Evolutionary conservation across 192 early-diverging fungal genomes (phyloP).

Genomic region (Entophlyctis helioformis): DNA sequence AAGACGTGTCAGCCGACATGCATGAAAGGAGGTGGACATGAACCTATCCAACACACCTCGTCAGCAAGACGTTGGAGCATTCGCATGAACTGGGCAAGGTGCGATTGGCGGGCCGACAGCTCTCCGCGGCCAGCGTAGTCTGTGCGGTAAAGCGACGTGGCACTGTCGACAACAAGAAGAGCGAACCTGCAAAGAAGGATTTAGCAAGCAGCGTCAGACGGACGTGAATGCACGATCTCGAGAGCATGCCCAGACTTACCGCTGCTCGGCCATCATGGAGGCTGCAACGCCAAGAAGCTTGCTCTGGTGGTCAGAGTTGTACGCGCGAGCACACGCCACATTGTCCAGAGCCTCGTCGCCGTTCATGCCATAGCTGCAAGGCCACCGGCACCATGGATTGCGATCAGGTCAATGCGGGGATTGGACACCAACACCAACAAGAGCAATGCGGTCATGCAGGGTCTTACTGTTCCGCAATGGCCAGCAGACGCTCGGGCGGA

Average conservation of each 20-base stretch:
- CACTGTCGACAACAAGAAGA: slow-evolving; percentile 83
- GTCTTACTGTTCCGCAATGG: slow-evolving; percentile 68
- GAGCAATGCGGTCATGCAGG: background rate
- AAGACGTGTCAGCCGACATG: too few species aligned
- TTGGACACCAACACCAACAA: too few species aligned
- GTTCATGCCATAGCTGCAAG: slow-evolving; percentile 51
- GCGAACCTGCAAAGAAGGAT: slow-evolving; percentile 42
- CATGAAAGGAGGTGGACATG: too few species aligned
- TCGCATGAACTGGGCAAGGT: slow-evolving; percentile 81
- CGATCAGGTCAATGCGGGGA: too few species aligned
- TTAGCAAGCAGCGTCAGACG: too few species aligned
- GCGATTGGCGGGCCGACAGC: slow-evolving; percentile 88
- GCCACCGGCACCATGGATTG: too few species aligned
- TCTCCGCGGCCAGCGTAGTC: slow-evolving; percentile 94
- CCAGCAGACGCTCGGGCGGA: slow-evolving; percentile 76
- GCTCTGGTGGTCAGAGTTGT: slow-evolving; percentile 93
- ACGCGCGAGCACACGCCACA: slow-evolving; percentile 85
- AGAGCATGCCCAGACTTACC: slow-evolving; percentile 15
- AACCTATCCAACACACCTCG: slow-evolving; percentile 41
- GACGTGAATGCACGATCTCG: background rate
- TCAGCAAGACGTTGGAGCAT: slow-evolving; percentile 79
- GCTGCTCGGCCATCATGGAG: slow-evolving; percentile 77
- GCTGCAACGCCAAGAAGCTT: slow-evolving; percentile 73
- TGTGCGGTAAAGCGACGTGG: slow-evolving; percentile 89
- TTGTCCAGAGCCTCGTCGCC: slow-evolving; percentile 86